phyloP scores from a whole-genome alignment of 257 asterid genomes.

The Anisodus tanguticus region DNA sequence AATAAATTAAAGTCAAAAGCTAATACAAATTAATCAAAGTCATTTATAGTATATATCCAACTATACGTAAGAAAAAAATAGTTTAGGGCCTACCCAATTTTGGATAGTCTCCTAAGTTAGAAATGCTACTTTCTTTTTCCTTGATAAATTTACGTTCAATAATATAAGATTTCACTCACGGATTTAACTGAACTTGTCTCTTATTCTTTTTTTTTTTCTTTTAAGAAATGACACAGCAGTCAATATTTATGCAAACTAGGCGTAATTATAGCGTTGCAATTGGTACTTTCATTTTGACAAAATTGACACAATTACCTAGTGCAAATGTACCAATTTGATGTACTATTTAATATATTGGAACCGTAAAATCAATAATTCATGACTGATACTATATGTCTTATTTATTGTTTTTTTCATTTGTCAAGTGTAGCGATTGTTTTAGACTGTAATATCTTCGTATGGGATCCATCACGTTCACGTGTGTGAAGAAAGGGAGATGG shows the following conservation, averaged over 20 bases:
- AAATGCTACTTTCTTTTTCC: too few species aligned
- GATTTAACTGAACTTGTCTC: background rate
- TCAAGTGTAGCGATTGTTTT: background rate
- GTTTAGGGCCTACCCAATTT: too few species aligned
- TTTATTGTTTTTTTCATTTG: background rate
- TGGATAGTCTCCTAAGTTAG: too few species aligned
- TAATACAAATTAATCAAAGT: too few species aligned
- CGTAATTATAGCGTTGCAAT: background rate
- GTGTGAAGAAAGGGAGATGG: background rate
- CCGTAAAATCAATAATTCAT: background rate
- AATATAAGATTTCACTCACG: too few species aligned
- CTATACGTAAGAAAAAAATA: too few species aligned
- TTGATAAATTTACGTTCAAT: too few species aligned
- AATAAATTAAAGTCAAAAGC: too few species aligned
- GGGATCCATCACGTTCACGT: slow-evolving; percentile 8
- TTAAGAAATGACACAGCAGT: background rate
- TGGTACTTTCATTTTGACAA: background rate
- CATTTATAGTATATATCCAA: too few species aligned
- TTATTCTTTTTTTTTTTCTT: background rate
- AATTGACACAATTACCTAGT: background rate
- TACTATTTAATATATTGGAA: background rate
- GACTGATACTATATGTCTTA: background rate
- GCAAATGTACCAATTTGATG: background rate
- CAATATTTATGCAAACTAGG: background rate
- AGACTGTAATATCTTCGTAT: background rate